Conservation (phyloP, 1,284 basidiomycete species). For the Rhodotorula sp. region DNA sequence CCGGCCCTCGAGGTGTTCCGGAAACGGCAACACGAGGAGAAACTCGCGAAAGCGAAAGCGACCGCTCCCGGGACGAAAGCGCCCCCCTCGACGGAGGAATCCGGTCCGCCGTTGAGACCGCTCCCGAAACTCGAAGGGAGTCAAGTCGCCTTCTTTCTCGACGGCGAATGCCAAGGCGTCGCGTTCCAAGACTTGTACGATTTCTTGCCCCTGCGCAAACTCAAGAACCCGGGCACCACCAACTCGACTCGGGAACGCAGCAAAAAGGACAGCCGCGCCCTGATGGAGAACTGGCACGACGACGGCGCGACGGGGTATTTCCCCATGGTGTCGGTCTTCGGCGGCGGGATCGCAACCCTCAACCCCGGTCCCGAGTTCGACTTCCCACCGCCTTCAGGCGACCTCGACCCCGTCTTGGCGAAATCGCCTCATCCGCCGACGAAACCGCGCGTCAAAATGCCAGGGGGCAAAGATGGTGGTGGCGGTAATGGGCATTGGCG, state of each 20-base stretch:
- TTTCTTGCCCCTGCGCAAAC: constrained; percentile 75
- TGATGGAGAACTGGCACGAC: constrained; percentile 70
- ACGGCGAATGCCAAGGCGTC: constrained; percentile 79
- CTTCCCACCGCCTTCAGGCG: constrained; percentile 59
- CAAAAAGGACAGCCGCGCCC: constrained; percentile 20
- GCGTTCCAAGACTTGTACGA: constrained; percentile 90
- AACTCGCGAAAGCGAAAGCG: constrained; percentile 51
- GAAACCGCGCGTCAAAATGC: neutral
- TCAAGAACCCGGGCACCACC: constrained; percentile 3
- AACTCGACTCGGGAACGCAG: neutral
- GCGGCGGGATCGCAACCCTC: constrained; percentile 76
- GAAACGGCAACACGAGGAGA: constrained; percentile 33
- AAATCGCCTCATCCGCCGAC: constrained; percentile 6
- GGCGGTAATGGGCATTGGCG: constrained; percentile 57
- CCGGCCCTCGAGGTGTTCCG: constrained; percentile 55
- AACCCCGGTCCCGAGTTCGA: constrained; percentile 86
- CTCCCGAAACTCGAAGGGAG: constrained; percentile 72
- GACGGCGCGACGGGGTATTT: constrained; percentile 96
- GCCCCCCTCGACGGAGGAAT: constrained; percentile 40
- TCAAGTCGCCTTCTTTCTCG: constrained; percentile 84
- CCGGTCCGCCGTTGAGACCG: constrained; percentile 58
- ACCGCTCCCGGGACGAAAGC: constrained; percentile 52
- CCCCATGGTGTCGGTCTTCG: constrained; percentile 90
- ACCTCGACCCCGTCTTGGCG: constrained; percentile 26
- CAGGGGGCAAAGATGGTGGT: too few species aligned